Evolutionary conservation across 192 early-diverging fungal species (phyloP), one percentile per base, ranked within the genome.

Genomic region (Coemansia sp.): DNA sequence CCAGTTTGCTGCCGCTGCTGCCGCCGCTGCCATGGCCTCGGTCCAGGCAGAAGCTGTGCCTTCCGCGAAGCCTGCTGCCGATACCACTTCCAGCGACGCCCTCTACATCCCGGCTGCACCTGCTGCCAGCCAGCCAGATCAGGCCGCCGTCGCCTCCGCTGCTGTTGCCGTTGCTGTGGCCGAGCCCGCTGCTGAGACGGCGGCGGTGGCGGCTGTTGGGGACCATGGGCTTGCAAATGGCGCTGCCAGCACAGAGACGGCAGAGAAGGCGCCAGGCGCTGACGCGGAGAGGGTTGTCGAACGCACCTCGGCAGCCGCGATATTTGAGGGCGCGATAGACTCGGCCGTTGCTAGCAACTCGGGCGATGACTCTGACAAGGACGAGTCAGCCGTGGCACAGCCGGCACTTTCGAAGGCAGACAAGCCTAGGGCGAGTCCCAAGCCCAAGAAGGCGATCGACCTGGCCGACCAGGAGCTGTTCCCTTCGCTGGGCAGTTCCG

Each of bases 401-500:
- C 39, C 8, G 13, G 39, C 19, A 23, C 19, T n/a, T n/a, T n/a
- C n/a, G n/a, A n/a, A n/a, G n/a, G n/a, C 47, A 14, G 22, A 12
- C 22, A 28, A 7, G 11, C 22, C 16, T 35, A 18, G 5, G n/a
- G 18, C 19, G n/a, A n/a, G n/a, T n/a, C n/a, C n/a, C n/a, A 55
- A 39, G 37, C 2, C 32, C 42, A 38, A 20, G 14, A 57, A 56
- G 44, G 27, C 44, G 20, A 51, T 66, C 8, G 60, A 63, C 25
- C 47, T 70, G 18, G 51, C 54, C 0, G 58, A 63, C 38, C 46
- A 63, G 32, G 82, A 82, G 23, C 78, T 85, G 47, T 91, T 94
- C 67, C 89, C 91, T 4, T 77, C 87, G 26, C 70, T 91, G 12
- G 80, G 85, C 34, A 61, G 76, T 34, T 54, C 77, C 0, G 62